These are phyloP conservation scores for Cercospora canescens DNA, from an alignment of 2,329 filamentous ascomycete genomes.

Conservation along the genomic window DNA sequence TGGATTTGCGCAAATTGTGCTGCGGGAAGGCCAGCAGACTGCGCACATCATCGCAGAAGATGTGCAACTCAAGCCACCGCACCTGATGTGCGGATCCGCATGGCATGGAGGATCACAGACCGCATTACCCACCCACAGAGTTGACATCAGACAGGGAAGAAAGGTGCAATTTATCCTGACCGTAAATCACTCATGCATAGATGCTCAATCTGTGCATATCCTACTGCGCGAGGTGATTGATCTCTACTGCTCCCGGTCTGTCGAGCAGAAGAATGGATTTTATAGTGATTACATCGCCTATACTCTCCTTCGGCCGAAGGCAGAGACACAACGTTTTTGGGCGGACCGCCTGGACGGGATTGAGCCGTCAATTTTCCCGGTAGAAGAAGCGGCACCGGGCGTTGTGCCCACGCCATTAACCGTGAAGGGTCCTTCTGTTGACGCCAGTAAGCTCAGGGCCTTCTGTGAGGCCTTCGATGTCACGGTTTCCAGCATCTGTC, in stretches of 20 bases:
- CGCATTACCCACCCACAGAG: not conserved
- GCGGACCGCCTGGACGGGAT: not conserved
- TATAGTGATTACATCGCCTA: not conserved
- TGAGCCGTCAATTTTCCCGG: not conserved
- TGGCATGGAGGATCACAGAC: not conserved
- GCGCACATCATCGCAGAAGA: not conserved
- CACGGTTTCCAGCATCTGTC: not conserved
- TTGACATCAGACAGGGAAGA: not conserved
- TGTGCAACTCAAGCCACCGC: not conserved
- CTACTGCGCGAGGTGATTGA: not conserved
- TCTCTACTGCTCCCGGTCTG: not conserved
- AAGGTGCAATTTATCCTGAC: not conserved
- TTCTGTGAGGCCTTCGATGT: not conserved
- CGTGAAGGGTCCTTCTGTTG: not conserved
- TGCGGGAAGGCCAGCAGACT: not conserved
- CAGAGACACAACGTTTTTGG: not conserved
- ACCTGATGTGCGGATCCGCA: not conserved
- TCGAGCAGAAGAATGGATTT: not conserved
- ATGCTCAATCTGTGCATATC: not conserved
- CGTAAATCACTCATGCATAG: not conserved
- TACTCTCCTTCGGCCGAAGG: not conserved
- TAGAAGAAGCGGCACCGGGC: not conserved
- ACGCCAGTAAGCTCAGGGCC: not conserved
- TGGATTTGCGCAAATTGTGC: not conserved
- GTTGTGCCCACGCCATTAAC: not conserved